Evolutionary conservation across 1,139 yeast genomes (phyloP).

Genomic region (Candida dubliniensis): DNA sequence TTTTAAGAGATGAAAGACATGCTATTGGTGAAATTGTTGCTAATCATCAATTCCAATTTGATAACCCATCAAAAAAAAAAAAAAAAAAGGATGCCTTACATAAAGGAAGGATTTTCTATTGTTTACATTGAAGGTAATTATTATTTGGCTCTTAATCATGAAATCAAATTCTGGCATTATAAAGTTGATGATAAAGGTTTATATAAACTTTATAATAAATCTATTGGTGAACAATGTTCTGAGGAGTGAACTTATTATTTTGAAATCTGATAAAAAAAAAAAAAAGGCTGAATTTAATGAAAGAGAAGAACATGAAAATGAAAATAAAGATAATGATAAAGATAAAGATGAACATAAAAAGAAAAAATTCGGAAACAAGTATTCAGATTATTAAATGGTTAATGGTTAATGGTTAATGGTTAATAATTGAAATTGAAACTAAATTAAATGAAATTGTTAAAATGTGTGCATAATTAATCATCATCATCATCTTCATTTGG

Average conservation of each 20-base stretch:
- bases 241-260: slow-evolving; percentile 6
- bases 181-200: slow-evolving; percentile 7
- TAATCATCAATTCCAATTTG: slow-evolving; percentile 49
- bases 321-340: no score
- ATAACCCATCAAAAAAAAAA: slow-evolving; percentile 48
- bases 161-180: slow-evolving; percentile 11
- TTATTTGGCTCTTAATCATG: slow-evolving; percentile 11
- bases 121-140: slow-evolving; percentile 21
- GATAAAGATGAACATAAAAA: no score
- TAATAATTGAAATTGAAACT: no score
- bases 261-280: neutral
- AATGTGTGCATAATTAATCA: no score
- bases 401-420: no score
- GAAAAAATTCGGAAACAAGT: neutral
- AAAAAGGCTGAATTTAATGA: neutral
- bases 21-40: slow-evolving; percentile 47
- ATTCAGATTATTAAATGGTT: no score
- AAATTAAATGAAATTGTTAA: no score
- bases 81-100: slow-evolving; percentile 12
- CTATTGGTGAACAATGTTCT: slow-evolving; percentile 5
- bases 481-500: no score
- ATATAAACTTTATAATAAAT: slow-evolving; percentile 9
- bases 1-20: slow-evolving; percentile 36
- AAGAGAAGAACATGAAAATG: no score
- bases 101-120: slow-evolving; percentile 18